Evolutionary conservation across 805 yeast species (phyloP), one percentile per base, ranked within the genome.

Genomic region (Sugiyamaella floridensis): DNA sequence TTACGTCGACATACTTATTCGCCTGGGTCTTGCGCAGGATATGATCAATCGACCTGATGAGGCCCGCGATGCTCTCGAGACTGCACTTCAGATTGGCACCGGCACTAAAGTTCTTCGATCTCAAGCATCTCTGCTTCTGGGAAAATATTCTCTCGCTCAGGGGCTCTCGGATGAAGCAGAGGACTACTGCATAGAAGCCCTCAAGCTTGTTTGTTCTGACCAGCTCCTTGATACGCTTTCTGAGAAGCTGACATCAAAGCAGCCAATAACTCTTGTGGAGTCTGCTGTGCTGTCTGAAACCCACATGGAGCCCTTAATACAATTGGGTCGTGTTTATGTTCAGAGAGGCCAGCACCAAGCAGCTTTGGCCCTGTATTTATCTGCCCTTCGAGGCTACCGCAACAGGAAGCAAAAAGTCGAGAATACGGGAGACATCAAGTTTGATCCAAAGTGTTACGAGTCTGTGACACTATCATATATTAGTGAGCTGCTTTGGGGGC

Each of bases 1-100:
- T 4, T 68, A 68, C 52, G 60, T 66, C 4, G 71, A 68, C 50
- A 46, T 66, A 14, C 53, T 65, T 48, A 61, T 66, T 15, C 54
- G 65, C 15, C 50, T 62, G 28, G 71, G 70, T 0, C 47, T 65
- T n/a, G 58, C 61, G 11, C 49, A 56, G 41, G 57, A 43, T 15
- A 37, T 42, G 46, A 49, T 55, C 19, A 58, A 54, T 4, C 18
- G 51, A 9, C 51, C 52, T n/a, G 62, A 53, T 11, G 62, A 55
- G 15, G 65, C 67, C 3, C 37, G 49, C 5, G 63, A 54, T 32
- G 64, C 68, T 1, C 58, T 68, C 11, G 48, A 40, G 15, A 61
- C 67, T 1, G 58, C 58, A 4, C 53, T 60, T 5, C 60, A 57
- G 32, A 58, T 63, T 5, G 26, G 64, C 52, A 45, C 26, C 40